phyloP scores from a whole-genome alignment of 192 early-diverging fungal genomes.

The Coemansia sp. region DNA sequence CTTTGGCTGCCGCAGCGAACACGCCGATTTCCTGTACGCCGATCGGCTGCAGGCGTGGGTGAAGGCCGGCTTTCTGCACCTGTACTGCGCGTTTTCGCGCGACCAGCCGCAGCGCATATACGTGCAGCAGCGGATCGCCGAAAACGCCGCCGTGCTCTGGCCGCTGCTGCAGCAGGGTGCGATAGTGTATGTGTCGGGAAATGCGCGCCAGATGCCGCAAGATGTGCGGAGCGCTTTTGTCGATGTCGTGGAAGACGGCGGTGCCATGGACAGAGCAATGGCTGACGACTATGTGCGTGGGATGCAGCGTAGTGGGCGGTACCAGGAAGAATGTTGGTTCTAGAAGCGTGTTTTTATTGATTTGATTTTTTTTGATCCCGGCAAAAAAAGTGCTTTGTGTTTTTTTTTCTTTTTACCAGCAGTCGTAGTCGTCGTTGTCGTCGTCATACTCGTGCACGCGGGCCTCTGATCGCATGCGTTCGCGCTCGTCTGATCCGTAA shows the following conservation, averaged over 20 bases:
- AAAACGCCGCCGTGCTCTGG: conserved; percentile 54
- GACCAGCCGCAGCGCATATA: conserved; percentile 63
- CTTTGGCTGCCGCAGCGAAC: conserved; percentile 76
- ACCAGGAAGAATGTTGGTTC: conserved; percentile 88
- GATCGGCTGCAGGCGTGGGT: conserved; percentile 65
- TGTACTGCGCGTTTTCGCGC: conserved; percentile 84
- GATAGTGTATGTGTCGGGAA: conserved; percentile 70
- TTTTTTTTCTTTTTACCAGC: conserved; percentile 4
- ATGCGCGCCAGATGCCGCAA: conserved; percentile 15
- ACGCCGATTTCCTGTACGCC: conserved; percentile 76
- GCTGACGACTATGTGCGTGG: conserved; percentile 59
- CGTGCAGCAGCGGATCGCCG: conserved; percentile 38
- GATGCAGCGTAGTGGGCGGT: conserved; percentile 69
- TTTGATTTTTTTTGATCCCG: not conserved
- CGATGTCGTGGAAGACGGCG: not conserved
- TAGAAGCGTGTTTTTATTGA: not conserved
- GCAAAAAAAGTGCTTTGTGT: no score
- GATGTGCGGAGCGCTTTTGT: conserved; percentile 19
- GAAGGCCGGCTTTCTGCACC: conserved; percentile 53
- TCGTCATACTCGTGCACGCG: not conserved
- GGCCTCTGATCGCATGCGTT: not conserved
- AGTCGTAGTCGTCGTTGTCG: not conserved
- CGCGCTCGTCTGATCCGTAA: conserved; percentile 34
- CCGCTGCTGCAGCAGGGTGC: conserved; percentile 61
- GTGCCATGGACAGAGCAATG: conserved; percentile 20